phyloP scores from a whole-genome alignment of 345 rosid genomes.

The Aethionema arabicum region DNA sequence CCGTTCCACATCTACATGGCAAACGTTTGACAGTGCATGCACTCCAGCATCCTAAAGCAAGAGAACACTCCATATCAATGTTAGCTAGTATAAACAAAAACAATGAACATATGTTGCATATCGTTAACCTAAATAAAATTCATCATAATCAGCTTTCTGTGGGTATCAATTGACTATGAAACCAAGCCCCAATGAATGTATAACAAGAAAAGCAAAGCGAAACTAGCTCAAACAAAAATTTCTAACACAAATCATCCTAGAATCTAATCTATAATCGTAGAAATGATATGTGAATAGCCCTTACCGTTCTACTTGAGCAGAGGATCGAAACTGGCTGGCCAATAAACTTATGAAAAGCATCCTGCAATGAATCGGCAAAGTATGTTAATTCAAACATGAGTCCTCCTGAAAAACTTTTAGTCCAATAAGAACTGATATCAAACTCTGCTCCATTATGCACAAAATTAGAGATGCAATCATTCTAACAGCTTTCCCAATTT shows the following conservation, averaged over 20 bases:
- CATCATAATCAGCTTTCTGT: not conserved
- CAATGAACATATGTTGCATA: not conserved
- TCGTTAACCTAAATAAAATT: not conserved
- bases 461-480: not conserved
- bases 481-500: not conserved
- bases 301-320: conserved; percentile 87
- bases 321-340: conserved; percentile 80
- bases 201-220: conserved; percentile 10
- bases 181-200: conserved; percentile 7
- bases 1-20: conserved; percentile 93
- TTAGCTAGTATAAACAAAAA: conserved; percentile 1
- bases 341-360: conserved; percentile 77
- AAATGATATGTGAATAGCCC: conserved; percentile 16
- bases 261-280: not conserved
- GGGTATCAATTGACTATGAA: conserved; percentile 1
- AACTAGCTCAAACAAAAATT: conserved; percentile 2
- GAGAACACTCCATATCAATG: not conserved
- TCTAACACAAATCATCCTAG: not conserved
- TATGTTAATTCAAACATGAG: conserved; percentile 7
- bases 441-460: not conserved
- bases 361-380: conserved; percentile 41
- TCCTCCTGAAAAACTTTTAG: not conserved
- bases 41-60: conserved; percentile 86
- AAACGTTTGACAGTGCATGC: conserved; percentile 90
- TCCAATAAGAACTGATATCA: not conserved